phyloP scores from a whole-genome alignment of 2,329 filamentous ascomycete species.

The Ascosphaera pollenicola region DNA sequence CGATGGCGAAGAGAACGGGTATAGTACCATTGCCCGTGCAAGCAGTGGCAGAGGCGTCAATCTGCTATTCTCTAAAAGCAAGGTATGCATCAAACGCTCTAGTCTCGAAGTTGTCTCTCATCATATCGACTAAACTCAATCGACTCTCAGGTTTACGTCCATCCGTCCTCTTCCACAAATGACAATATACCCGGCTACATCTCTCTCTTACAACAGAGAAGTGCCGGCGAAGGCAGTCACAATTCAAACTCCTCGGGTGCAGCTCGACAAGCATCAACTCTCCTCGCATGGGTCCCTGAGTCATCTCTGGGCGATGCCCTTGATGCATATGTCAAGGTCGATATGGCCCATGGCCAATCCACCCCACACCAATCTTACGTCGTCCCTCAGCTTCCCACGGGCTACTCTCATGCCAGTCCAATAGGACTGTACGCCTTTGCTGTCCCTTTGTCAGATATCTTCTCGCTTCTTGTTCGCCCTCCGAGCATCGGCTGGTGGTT shows the following conservation, averaged over 20 bases:
- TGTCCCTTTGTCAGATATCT: conserved; percentile 72
- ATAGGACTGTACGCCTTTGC: conserved; percentile 76
- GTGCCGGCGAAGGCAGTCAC: conserved; percentile 11
- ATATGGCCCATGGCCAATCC: conserved; percentile 28
- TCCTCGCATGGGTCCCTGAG: conserved; percentile 90
- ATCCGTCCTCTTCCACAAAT: conserved; percentile 77
- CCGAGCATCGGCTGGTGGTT: conserved; percentile 98
- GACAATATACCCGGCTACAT: conserved; percentile 94
- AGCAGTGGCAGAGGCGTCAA: conserved; percentile 62
- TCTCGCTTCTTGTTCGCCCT: conserved; percentile 71
- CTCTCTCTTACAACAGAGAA: conserved; percentile 78
- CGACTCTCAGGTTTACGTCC: conserved; percentile 61
- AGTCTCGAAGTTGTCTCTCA: not conserved
- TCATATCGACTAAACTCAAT: not conserved
- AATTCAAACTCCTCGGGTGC: conserved; percentile 12
- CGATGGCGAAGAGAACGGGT: conserved; percentile 88
- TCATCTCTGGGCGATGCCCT: conserved; percentile 65
- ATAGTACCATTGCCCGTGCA: conserved; percentile 75
- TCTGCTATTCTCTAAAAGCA: conserved; percentile 88
- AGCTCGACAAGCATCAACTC: conserved; percentile 34
- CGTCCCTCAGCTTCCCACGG: conserved; percentile 74
- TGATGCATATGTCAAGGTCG: conserved; percentile 86
- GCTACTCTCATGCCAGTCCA: conserved; percentile 49
- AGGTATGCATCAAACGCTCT: conserved; percentile 28
- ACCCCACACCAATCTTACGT: conserved; percentile 69